Evolutionary conservation across 2,329 filamentous ascomycete genomes (phyloP), one percentile per base, ranked within the genome.

Genomic region (Colletotrichum neosansevieriae): DNA sequence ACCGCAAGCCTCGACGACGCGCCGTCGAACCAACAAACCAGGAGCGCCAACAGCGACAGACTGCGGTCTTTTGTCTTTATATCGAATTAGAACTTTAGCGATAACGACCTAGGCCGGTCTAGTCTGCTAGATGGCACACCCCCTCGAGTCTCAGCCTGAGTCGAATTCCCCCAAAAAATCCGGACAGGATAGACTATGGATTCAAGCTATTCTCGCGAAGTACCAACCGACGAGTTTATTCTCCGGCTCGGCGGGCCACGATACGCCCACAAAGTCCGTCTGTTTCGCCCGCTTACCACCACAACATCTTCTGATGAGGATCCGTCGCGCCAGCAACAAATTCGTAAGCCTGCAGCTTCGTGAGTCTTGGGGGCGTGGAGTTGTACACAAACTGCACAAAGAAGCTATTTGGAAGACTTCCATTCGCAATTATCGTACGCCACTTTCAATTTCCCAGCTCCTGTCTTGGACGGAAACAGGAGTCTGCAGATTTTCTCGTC

Each of bases 321-420:
- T 40, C 13, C 9, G 38, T 58, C 24, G 42, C 40, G 17, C 54
- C 15, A 58, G 56, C 56, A 58, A 47, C 56, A 40, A 36, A n/a
- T 29, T 34, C 38, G 29, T 38, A 24, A 56, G 38, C 50, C 59
- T 56, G 38, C 15, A 13, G 49, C 38, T 36, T 21, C 47, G 19
- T 32, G 15, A 2, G 21, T 12, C 4, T 17, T 44, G 38, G 44
- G 54, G 36, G n/a, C 54, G 15, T 13, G 47, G 53, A 13, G 36
- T 47, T 24, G 49, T 15, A n/a, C 44, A 10, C 12, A 38, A 60
- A 51, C 34, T 40, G 32, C 32, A 45, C 59, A 64, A 54, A 53
- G 60, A 68, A 65, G 53, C 42, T 53, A 29, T 68, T 49, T 65
- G 53, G 65, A 68, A 68, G 38, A 19, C 7, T 68, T 68, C 65